Percentiles rank a stretch among this genome's conserved stretches.
Evolutionary conservation across 1,139 yeast species (phyloP).

Genomic region (Zygosaccharomyces pseudobailii): DNA sequence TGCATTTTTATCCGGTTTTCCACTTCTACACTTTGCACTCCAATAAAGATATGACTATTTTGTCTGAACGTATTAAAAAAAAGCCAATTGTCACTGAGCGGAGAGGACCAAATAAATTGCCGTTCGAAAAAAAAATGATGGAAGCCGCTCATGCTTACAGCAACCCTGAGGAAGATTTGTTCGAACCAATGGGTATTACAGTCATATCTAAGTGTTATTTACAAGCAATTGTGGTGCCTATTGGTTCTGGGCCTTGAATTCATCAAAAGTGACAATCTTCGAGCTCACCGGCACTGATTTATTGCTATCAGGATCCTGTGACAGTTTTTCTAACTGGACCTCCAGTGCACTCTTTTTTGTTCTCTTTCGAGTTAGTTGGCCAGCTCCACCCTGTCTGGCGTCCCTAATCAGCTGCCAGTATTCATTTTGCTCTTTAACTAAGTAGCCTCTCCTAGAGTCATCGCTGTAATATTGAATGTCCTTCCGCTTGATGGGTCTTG

Average conservation of each 20-base stretch:
- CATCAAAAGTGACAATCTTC: slow-evolving; percentile 11
- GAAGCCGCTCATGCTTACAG: slow-evolving; percentile 74
- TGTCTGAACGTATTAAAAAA: slow-evolving; percentile 65
- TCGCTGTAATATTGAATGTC: slow-evolving; percentile 75
- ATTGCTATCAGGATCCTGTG: slow-evolving; percentile 2
- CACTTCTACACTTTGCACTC: no score
- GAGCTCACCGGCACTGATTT: slow-evolving; percentile 17
- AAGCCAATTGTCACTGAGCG: slow-evolving; percentile 64
- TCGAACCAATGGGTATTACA: background rate
- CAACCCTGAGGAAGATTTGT: slow-evolving; percentile 70
- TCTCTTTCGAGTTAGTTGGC: slow-evolving; percentile 15
- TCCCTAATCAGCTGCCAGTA: slow-evolving; percentile 30
- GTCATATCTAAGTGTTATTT: slow-evolving; percentile 6
- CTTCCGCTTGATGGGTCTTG: slow-evolving; percentile 81
- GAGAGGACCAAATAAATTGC: slow-evolving; percentile 39
- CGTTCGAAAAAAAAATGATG: slow-evolving; percentile 70
- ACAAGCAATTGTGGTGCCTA: slow-evolving; percentile 5
- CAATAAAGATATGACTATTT: slow-evolving; percentile 48
- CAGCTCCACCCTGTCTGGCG: slow-evolving; percentile 24
- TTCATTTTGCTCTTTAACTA: slow-evolving; percentile 39
- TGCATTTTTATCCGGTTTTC: slow-evolving; percentile 33
- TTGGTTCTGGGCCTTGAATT: slow-evolving; percentile 7
- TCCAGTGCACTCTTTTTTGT: slow-evolving; percentile 27
- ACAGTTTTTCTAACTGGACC: slow-evolving; percentile 22
- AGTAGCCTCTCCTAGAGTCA: slow-evolving; percentile 70